phyloP scores from a whole-genome alignment of 2,329 filamentous ascomycete genomes.

The Microsporum ferrugineum region DNA sequence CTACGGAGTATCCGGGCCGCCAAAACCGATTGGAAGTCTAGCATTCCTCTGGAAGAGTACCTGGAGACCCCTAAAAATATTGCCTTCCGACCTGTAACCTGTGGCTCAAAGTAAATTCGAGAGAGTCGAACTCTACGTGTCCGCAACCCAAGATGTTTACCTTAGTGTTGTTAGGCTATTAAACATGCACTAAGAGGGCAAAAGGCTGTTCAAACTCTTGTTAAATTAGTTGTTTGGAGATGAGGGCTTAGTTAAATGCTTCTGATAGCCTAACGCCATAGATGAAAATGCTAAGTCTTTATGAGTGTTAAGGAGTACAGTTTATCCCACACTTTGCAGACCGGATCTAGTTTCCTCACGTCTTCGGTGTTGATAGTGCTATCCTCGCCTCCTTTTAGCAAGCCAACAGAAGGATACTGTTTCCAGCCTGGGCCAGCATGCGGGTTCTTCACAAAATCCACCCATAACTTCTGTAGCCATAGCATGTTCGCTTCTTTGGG shows the following conservation, averaged over 20 bases:
- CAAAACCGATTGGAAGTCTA: too few relatives aligned
- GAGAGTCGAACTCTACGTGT: neutral
- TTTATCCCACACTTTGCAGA: neutral
- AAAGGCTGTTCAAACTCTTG: neutral
- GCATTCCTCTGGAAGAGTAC: too few relatives aligned
- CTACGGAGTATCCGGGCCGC: too few relatives aligned
- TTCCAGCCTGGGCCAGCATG: constrained; percentile 27
- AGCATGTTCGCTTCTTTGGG: constrained; percentile 22
- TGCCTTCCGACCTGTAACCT: neutral
- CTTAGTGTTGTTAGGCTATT: neutral
- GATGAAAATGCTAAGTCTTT: neutral
- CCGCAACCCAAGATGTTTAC: neutral
- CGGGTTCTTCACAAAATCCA: constrained; percentile 28
- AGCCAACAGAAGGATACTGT: neutral
- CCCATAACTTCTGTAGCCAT: constrained; percentile 26
- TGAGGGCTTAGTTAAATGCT: neutral
- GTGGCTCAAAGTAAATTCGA: neutral
- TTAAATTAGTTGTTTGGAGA: neutral
- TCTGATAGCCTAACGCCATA: neutral
- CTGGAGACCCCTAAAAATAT: too few relatives aligned
- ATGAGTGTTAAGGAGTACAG: neutral
- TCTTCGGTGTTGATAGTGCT: neutral
- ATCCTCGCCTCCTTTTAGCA: neutral
- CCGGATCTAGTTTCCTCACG: neutral
- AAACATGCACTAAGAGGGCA: neutral